Evolutionary conservation across 2,329 filamentous ascomycete genomes (phyloP).

Genomic region (Mycocentrospora acerina): DNA sequence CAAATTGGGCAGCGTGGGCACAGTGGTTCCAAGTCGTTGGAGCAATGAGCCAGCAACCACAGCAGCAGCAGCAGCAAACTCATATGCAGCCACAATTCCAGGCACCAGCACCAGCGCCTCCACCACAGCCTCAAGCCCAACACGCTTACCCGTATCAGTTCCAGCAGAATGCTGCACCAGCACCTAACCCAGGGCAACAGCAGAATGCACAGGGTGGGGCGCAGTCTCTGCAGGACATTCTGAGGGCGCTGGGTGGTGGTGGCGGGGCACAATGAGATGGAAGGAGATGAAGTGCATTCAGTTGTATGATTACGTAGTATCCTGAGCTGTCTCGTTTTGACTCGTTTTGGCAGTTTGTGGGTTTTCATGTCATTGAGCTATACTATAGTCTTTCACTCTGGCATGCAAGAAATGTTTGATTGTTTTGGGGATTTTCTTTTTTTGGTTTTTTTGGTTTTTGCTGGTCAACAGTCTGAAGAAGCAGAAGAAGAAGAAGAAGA

Average conservation of each 20-base stretch:
- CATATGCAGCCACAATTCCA: slow-evolving; percentile 18
- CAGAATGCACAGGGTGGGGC: slow-evolving; percentile 24
- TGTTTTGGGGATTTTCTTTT: no score
- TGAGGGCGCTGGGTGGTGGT: slow-evolving; percentile 29
- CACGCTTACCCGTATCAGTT: slow-evolving; percentile 28
- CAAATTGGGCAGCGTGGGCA: slow-evolving; percentile 30
- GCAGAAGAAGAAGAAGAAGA: no score
- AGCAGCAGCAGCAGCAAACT: slow-evolving; percentile 18
- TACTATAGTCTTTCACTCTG: slow-evolving; percentile 10
- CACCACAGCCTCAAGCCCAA: slow-evolving; percentile 24
- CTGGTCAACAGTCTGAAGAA: no score
- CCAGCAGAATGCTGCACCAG: slow-evolving; percentile 23
- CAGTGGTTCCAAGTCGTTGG: slow-evolving; percentile 30
- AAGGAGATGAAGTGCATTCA: no score
- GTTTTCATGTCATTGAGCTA: slow-evolving; percentile 1
- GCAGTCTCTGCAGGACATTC: slow-evolving; percentile 34
- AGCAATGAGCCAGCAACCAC: slow-evolving; percentile 25
- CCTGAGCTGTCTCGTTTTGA: no score
- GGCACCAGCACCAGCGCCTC: slow-evolving; percentile 20
- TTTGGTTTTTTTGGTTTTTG: no score
- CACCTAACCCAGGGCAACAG: slow-evolving; percentile 15
- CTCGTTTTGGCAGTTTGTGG: no score
- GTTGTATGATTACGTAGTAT: no score
- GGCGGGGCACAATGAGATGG: slow-evolving; percentile 9
- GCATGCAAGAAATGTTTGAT: no score